Evolutionary conservation across 75 land plant genomes (phyloP).

Genomic region (Picea glauca): DNA sequence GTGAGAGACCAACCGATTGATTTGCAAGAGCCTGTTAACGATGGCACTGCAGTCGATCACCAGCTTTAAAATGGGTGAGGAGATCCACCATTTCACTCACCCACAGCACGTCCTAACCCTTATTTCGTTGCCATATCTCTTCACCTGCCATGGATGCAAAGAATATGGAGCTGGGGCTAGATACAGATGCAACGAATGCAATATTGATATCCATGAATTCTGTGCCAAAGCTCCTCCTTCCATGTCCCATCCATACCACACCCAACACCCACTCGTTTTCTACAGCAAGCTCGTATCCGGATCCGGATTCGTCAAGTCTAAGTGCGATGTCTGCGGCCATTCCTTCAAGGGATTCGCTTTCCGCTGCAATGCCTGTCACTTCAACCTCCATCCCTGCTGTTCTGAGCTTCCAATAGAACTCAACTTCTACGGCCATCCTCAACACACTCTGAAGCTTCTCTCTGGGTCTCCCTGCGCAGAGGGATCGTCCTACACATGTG

Average conservation of each 20-base stretch:
- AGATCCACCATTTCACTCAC: conserved; percentile 37
- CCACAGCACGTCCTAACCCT: conserved; percentile 36
- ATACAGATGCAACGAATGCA: conserved; percentile 35
- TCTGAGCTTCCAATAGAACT: conserved; percentile 33
- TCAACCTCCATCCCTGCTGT: conserved; percentile 63
- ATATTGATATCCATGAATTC: conserved; percentile 47
- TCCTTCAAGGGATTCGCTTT: conserved; percentile 38
- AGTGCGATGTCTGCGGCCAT: conserved; percentile 53
- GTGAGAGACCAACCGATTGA: no score
- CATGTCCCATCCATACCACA: conserved; percentile 38
- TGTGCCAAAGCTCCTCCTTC: conserved; percentile 50
- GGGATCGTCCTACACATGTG: neutral
- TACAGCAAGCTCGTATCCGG: conserved; percentile 23
- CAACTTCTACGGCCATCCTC: conserved; percentile 25
- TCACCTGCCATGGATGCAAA: conserved; percentile 51
- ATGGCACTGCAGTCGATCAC: neutral
- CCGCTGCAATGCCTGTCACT: conserved; percentile 43
- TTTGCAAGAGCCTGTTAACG: neutral
- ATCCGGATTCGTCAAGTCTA: conserved; percentile 24
- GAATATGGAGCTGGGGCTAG: conserved; percentile 50
- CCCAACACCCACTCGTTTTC: conserved; percentile 40
- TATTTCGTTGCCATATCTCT: conserved; percentile 22
- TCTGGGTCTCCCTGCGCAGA: neutral
- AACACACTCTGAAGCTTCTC: conserved; percentile 33
- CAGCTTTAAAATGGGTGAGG: conserved; percentile 13